phyloP scores from a whole-genome alignment of 148 eudicot genomes.

The Dysphania ambrosioides region DNA sequence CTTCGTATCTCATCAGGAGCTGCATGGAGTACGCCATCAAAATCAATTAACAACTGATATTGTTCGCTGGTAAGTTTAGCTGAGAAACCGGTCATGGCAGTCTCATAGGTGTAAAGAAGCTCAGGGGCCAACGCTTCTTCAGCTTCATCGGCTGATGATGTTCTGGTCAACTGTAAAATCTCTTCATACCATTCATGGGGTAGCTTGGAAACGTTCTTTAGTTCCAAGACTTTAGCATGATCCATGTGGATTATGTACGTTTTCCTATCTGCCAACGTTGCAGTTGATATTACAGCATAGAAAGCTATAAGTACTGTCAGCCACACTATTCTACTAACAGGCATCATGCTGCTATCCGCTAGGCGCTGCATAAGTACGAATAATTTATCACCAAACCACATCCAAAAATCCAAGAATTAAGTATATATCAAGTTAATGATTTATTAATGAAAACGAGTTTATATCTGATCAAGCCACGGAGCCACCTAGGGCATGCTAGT shows the following conservation, averaged over 20 bases:
- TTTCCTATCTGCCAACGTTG: constrained; percentile 24
- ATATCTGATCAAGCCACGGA: too few relatives aligned
- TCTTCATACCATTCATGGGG: constrained; percentile 43
- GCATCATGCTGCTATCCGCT: constrained; percentile 29
- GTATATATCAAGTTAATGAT: too few relatives aligned
- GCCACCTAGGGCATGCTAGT: too few relatives aligned
- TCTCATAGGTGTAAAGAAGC: constrained; percentile 54
- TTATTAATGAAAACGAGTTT: too few relatives aligned
- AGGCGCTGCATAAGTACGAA: not conserved
- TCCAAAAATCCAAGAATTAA: not conserved
- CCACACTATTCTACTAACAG: constrained; percentile 19
- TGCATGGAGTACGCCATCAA: constrained; percentile 45
- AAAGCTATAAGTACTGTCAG: constrained; percentile 24
- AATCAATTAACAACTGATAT: constrained; percentile 22
- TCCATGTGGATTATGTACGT: constrained; percentile 64
- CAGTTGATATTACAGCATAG: constrained; percentile 26
- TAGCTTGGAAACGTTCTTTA: constrained; percentile 17
- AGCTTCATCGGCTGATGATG: constrained; percentile 17
- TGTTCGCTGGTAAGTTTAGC: constrained; percentile 45
- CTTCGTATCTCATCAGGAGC: constrained; percentile 39
- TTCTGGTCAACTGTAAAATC: constrained; percentile 18
- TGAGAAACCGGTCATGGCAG: constrained; percentile 51
- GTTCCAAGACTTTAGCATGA: constrained; percentile 32
- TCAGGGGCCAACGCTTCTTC: constrained; percentile 33
- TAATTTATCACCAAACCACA: not conserved